Evolutionary conservation across 345 rosid species (phyloP), one percentile per base, ranked within the genome.

Genomic region (Dipteronia dyeriana): DNA sequence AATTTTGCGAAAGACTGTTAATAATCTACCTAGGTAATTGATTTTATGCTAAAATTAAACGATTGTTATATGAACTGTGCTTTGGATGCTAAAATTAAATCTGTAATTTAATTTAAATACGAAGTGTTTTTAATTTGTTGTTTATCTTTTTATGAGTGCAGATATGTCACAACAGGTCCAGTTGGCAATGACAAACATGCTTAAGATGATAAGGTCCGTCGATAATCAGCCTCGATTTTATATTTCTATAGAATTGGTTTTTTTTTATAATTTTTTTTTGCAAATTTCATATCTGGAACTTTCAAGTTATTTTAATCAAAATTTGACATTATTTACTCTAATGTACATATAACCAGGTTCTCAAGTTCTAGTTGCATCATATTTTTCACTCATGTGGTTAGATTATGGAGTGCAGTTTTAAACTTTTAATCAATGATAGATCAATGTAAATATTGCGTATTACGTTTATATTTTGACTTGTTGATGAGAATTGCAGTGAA

Each of bases 81-180:
- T 31, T 31, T 31, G 34, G 34, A 31, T 31, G 34, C 34, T 31
- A 31, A 31, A 31, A 31, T 34, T 34, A 26, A 26, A 26, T 26
- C 26, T 26, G 26, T 26, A 26, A 26, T 26, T 26, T 26, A 34
- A 34, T 34, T 34, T 34, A 34, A 34, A 34, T 34, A 34, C 5
- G 6, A 34, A 34, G 6, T 34, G 38, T 34, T 34, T 34, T 34
- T 34, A 3, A 34, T 70, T 41, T 23, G n/a, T 38, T 43, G 41
- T 68, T 51, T 17, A 29, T 63, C 56, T 34, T 34, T 31, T 43
- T 4, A 64, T 56, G 20, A 17, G 75, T 78, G 79, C 91, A 92
- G 99, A 96, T 79, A 78, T 87, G 91, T 92, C 97, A 16, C 97
- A 91, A 79, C 92, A 91, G 82, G 91, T 85, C 66, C 93, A 96